These are phyloP conservation scores for Sphaerulina vaccinii DNA, from an alignment of 2,329 filamentous ascomycete genomes.

Conservation along the genomic window DNA sequence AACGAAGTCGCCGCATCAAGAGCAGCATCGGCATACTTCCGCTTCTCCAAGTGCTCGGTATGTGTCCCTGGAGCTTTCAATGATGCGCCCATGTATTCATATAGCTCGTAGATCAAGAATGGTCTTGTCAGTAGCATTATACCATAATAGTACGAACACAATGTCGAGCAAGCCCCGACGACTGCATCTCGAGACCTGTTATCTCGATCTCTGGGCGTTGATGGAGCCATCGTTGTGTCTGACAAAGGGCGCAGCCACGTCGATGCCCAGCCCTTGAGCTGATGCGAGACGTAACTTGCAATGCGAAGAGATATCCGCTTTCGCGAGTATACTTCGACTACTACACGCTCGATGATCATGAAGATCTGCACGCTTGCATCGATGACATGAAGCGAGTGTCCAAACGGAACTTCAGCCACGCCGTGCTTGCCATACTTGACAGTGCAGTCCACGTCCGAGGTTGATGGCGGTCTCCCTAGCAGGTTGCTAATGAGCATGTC, in stretches of 20 bases:
- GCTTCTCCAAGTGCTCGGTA: constrained; percentile 26
- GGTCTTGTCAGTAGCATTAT: constrained; percentile 56
- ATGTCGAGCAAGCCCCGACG: constrained; percentile 50
- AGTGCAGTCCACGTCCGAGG: constrained; percentile 52
- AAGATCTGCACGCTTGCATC: constrained; percentile 48
- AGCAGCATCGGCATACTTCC: constrained; percentile 32
- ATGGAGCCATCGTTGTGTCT: constrained; percentile 17
- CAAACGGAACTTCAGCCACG: constrained; percentile 4
- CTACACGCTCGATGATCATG: constrained; percentile 49
- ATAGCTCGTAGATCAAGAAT: constrained; percentile 54
- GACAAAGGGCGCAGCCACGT: constrained; percentile 36
- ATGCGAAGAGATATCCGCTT: constrained; percentile 43
- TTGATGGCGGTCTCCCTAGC: constrained; percentile 53
- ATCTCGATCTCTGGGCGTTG: background rate
- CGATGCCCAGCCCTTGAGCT: constrained; percentile 44
- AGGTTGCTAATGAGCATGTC: constrained; percentile 54
- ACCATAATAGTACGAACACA: constrained; percentile 55
- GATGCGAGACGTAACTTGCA: constrained; percentile 43
- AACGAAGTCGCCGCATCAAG: constrained; percentile 32
- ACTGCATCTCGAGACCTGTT: constrained; percentile 1
- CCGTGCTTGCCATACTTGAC: constrained; percentile 36
- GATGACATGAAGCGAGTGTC: constrained; percentile 35
- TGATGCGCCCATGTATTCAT: constrained; percentile 36
- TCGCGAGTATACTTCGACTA: constrained; percentile 48
- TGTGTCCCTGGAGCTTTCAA: constrained; percentile 18